Evolutionary conservation across 192 early-diverging fungal genomes (phyloP).

Genomic region (Haplosporangium gracile): DNA sequence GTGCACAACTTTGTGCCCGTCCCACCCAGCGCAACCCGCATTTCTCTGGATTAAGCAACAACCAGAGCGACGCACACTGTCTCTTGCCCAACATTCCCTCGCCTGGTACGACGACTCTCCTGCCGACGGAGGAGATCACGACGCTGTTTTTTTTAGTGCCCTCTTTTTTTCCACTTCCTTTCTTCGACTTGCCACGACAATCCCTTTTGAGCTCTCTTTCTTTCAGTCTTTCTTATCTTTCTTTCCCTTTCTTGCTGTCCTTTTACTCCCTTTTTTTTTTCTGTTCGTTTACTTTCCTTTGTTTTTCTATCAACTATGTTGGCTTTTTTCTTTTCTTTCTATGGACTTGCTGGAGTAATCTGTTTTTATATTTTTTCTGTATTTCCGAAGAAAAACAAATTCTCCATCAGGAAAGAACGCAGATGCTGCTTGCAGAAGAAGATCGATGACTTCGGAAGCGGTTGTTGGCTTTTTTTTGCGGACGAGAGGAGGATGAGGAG

Average conservation of each 20-base stretch:
- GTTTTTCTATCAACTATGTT: background rate
- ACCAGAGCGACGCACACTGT: background rate
- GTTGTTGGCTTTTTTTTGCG: background rate
- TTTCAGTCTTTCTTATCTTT: slow-evolving; percentile 3
- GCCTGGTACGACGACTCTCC: background rate
- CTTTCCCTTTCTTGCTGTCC: background rate
- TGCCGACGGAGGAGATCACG: background rate
- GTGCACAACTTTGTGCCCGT: slow-evolving; percentile 80
- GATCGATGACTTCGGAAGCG: background rate
- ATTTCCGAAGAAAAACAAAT: background rate
- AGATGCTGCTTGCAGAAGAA: background rate
- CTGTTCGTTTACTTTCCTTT: background rate
- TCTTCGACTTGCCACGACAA: background rate
- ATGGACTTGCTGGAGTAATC: background rate
- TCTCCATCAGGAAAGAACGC: no score
- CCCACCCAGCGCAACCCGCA: slow-evolving; percentile 57
- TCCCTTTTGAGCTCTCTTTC: background rate
- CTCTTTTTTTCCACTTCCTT: background rate
- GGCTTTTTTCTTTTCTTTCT: background rate
- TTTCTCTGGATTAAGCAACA: slow-evolving; percentile 60
- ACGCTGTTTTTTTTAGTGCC: background rate
- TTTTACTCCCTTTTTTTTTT: background rate
- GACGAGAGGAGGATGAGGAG: background rate
- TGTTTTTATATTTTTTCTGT: slow-evolving; percentile 12
- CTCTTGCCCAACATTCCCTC: background rate